A percentile compares a stretch with the other conserved stretches of the same genome.
Conservation (phyloP, 1,284 basidiomycete genomes). For the Baeospora myosura region DNA sequence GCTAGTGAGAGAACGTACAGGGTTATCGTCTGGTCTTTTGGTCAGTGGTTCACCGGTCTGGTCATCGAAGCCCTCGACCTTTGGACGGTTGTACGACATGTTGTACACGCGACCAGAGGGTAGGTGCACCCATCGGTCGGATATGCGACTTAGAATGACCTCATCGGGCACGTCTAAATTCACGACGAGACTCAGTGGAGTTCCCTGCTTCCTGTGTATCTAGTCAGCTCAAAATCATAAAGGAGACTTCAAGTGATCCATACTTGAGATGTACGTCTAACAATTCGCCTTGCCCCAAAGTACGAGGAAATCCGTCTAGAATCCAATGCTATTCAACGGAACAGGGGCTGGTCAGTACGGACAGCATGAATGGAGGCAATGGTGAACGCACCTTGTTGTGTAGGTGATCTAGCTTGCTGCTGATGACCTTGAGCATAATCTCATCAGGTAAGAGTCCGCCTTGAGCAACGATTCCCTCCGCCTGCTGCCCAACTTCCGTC, state of each 20-base stretch:
- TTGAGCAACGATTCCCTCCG: constrained; percentile 68
- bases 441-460: constrained; percentile 75
- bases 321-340: constrained; percentile 69
- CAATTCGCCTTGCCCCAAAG: constrained; percentile 80
- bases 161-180: constrained; percentile 90
- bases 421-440: constrained; percentile 68
- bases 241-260: constrained; percentile 16
- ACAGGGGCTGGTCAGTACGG: background rate
- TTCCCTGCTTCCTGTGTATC: constrained; percentile 40
- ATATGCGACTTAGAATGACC: constrained; percentile 85
- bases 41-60: constrained; percentile 86
- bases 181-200: constrained; percentile 77
- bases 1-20: constrained; percentile 43
- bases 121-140: constrained; percentile 91
- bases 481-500: constrained; percentile 64
- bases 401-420: constrained; percentile 62
- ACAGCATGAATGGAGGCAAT: background rate
- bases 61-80: constrained; percentile 83
- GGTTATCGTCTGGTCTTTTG: constrained; percentile 89
- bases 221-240: background rate
- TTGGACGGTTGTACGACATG: constrained; percentile 84
- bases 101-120: constrained; percentile 95
- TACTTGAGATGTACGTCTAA: constrained; percentile 72
- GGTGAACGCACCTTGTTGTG: constrained; percentile 49
- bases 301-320: constrained; percentile 94